Evolutionary conservation across 257 asterid genomes (phyloP).

Genomic region (Linaria vulgaris): DNA sequence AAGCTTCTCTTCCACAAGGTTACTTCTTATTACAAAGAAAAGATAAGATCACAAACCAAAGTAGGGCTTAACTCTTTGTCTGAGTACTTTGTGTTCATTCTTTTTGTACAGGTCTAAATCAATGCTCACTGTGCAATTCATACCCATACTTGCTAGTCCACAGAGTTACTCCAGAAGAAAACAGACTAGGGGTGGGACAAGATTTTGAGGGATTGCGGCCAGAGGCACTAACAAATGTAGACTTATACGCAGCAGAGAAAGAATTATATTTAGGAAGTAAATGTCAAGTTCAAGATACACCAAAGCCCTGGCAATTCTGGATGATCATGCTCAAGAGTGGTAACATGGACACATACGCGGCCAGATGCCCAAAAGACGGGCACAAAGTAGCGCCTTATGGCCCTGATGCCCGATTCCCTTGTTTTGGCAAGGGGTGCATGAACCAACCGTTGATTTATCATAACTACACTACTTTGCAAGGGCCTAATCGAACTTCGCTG

Average conservation of each 20-base stretch:
- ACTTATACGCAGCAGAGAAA: conserved; percentile 62
- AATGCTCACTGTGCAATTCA: conserved; percentile 46
- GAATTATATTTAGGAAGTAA: conserved; percentile 64
- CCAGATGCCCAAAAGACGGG: conserved; percentile 70
- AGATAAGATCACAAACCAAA: neutral
- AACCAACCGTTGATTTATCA: conserved; percentile 73
- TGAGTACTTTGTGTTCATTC: neutral
- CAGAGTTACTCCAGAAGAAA: conserved; percentile 55
- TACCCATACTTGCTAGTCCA: conserved; percentile 47
- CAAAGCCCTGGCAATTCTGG: conserved; percentile 90
- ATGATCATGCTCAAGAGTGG: conserved; percentile 89
- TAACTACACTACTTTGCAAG: conserved; percentile 58
- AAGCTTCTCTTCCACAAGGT: conserved; percentile 50
- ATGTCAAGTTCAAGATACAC: conserved; percentile 65
- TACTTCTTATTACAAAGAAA: neutral
- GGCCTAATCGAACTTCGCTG: conserved; percentile 38
- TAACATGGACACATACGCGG: conserved; percentile 81
- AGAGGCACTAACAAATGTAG: conserved; percentile 39
- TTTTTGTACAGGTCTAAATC: conserved; percentile 24
- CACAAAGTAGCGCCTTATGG: conserved; percentile 47
- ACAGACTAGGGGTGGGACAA: conserved; percentile 63
- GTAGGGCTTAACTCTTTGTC: neutral
- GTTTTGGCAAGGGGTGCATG: conserved; percentile 84
- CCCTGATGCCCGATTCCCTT: conserved; percentile 54
- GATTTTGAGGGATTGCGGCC: conserved; percentile 42